phyloP scores from a whole-genome alignment of 2,329 filamentous ascomycete species.

The Aspergillus ibericus region DNA sequence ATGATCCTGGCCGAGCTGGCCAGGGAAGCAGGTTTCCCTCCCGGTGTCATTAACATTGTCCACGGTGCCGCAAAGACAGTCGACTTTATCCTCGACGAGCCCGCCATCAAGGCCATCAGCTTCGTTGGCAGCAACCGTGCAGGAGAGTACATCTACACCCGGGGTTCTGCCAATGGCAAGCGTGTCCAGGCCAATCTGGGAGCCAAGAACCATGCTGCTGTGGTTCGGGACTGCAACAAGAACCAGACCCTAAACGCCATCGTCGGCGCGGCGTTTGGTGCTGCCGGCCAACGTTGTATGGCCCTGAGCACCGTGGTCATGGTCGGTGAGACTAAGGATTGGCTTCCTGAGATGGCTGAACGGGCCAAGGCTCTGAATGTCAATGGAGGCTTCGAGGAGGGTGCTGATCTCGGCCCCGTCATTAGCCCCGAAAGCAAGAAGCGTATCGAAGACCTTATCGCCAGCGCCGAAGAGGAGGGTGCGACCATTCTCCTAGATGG shows the following conservation, averaged over 20 bases:
- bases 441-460: constrained; percentile 62
- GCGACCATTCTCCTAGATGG: constrained; percentile 65
- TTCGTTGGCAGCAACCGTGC: constrained; percentile 69
- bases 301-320: constrained; percentile 65
- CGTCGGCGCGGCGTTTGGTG: constrained; percentile 66
- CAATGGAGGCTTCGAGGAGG: constrained; percentile 64
- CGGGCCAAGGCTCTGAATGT: constrained; percentile 61
- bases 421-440: constrained; percentile 64
- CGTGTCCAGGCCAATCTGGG: constrained; percentile 69
- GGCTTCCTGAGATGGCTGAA: constrained; percentile 64
- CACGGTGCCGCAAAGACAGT: constrained; percentile 66
- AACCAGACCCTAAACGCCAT: constrained; percentile 67
- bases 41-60: constrained; percentile 66
- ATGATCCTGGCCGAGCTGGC: constrained; percentile 67
- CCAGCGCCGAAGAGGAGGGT: constrained; percentile 62
- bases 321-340: constrained; percentile 65
- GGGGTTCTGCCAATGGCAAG: constrained; percentile 69
- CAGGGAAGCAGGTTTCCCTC: constrained; percentile 64
- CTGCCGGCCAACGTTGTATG: constrained; percentile 70
- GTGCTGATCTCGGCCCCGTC: constrained; percentile 64
- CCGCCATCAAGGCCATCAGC: constrained; percentile 66
- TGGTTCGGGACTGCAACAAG: constrained; percentile 69
- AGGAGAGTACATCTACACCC: constrained; percentile 67
- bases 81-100: constrained; percentile 69
- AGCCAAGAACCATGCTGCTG: constrained; percentile 68